These are phyloP conservation scores for Fraxinus xanthoxyloides DNA, from an alignment of 305 asterid species.

Conservation along the genomic window DNA sequence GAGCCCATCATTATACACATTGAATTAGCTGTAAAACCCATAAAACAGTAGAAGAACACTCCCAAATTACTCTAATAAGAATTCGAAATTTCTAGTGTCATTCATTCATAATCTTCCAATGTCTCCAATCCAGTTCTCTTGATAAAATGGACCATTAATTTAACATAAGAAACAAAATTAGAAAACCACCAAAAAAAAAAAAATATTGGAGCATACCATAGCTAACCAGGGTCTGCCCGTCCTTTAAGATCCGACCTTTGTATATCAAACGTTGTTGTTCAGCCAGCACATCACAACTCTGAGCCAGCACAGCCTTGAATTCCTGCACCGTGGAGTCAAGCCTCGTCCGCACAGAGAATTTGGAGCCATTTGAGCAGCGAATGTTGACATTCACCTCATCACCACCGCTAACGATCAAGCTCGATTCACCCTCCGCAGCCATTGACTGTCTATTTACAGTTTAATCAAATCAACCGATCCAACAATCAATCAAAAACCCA, in stretches of 20 bases:
- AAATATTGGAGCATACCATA: constrained; percentile 37
- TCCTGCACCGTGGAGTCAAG: constrained; percentile 54
- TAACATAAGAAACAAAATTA: background rate
- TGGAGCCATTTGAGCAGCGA: constrained; percentile 35
- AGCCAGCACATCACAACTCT: constrained; percentile 62
- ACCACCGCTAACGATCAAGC: background rate
- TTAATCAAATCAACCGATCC: background rate
- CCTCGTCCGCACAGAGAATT: constrained; percentile 51
- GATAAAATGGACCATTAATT: background rate
- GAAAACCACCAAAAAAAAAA: background rate
- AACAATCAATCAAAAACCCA: background rate
- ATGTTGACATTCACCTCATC: background rate
- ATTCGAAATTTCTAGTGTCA: background rate
- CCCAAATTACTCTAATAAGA: background rate
- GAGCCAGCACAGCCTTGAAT: constrained; percentile 52
- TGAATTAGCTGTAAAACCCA: background rate
- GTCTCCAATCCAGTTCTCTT: background rate
- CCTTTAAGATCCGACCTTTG: constrained; percentile 75
- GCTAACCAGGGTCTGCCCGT: constrained; percentile 67
- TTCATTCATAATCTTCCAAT: background rate
- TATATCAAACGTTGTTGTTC: constrained; percentile 69
- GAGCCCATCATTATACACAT: background rate
- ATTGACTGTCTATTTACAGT: background rate
- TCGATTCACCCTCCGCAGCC: constrained; percentile 1
- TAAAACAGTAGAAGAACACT: background rate